Percentiles rank a stretch among this genome's conserved stretches.
These are phyloP conservation scores for Metschnikowia amazonensis DNA, from an alignment of 805 yeast genomes.

Conservation along the genomic window DNA sequence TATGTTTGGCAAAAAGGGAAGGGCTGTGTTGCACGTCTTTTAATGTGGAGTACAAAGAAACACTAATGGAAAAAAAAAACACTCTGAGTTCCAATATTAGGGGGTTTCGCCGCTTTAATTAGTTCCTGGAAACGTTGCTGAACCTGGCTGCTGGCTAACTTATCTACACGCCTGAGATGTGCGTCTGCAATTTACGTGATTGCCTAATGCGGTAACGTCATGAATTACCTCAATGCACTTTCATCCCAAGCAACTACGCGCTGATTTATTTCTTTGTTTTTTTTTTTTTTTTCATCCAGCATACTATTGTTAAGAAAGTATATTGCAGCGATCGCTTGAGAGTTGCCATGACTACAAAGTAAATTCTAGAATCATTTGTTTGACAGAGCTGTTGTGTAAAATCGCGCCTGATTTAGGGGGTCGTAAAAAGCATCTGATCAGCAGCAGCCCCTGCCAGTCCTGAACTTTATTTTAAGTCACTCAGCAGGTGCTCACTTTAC, in stretches of 20 bases:
- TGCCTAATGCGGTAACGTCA: slow-evolving; percentile 6
- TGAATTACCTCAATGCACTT: not conserved
- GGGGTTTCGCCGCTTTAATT: not conserved
- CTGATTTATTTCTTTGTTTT: not conserved
- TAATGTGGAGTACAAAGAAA: too few relatives aligned
- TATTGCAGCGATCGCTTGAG: not conserved
- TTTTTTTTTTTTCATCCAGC: not conserved
- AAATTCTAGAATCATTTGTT: too few relatives aligned
- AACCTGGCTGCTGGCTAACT: not conserved
- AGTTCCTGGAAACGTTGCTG: not conserved
- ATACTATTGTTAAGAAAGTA: not conserved
- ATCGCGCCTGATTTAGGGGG: not conserved
- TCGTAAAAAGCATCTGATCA: not conserved
- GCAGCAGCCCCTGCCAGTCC: not conserved
- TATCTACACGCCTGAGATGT: slow-evolving; percentile 1
- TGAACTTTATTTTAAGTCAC: not conserved
- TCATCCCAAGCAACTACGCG: not conserved
- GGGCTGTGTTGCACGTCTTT: not conserved
- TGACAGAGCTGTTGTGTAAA: not conserved
- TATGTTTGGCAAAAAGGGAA: not conserved
- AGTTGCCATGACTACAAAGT: not conserved
- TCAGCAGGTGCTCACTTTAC: not conserved
- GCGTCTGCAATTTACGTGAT: not conserved
- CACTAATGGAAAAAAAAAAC: too few relatives aligned
- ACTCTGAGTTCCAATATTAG: not conserved